Percentiles rank a stretch among this genome's conserved stretches.
Evolutionary conservation across 192 early-diverging fungal genomes (phyloP).

Genomic region (Fimicolochytrium jonesii): DNA sequence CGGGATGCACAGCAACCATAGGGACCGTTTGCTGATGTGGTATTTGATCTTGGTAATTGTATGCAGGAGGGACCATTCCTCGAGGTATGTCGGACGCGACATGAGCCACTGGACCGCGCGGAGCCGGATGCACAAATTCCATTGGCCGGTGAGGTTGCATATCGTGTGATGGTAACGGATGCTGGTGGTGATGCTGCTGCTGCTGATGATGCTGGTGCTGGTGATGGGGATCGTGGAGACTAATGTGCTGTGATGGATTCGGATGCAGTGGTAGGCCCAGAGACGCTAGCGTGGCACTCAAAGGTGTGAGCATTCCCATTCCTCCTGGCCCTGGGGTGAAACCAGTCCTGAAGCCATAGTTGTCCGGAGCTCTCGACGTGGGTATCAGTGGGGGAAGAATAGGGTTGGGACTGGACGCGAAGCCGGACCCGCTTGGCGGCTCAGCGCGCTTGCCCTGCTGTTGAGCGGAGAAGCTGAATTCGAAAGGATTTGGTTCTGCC

Average conservation of each 20-base stretch:
- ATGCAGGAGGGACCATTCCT: too few relatives aligned
- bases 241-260: too few relatives aligned
- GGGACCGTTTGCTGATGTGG: too few relatives aligned
- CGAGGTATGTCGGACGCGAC: neutral
- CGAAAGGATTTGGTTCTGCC: conserved; percentile 86
- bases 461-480: conserved; percentile 67
- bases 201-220: neutral
- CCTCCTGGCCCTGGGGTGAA: conserved; percentile 17
- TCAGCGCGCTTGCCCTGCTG: conserved; percentile 18
- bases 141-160: too few relatives aligned
- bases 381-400: conserved; percentile 57
- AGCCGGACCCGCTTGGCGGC: conserved; percentile 14
- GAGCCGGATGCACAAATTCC: neutral
- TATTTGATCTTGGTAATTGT: too few relatives aligned
- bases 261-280: conserved; percentile 8
- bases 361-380: conserved; percentile 11
- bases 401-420: conserved; percentile 44
- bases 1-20: neutral
- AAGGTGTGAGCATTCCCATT: conserved; percentile 9
- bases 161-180: neutral
- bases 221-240: neutral
- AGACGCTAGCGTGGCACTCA: conserved; percentile 14
- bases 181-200: neutral
- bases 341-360: conserved; percentile 13
- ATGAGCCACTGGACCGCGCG: neutral